A percentile compares a stretch with the other conserved stretches of the same genome.
Evolutionary conservation across 2,329 filamentous ascomycete species (phyloP).

Genomic region (Fusarium palustre): DNA sequence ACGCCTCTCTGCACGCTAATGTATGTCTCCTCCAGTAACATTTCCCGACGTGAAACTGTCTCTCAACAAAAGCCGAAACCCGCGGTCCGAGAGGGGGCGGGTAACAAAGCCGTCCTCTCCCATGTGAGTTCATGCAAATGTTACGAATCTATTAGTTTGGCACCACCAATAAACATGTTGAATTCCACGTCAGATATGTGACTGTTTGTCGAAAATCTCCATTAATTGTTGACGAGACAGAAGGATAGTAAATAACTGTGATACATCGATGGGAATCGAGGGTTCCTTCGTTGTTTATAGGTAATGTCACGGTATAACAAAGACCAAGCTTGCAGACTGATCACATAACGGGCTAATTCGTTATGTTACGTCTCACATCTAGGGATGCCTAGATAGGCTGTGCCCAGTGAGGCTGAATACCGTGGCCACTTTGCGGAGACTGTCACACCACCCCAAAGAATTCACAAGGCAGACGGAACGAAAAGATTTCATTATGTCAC

Average conservation of each 20-base stretch:
- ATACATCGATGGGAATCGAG: neutral
- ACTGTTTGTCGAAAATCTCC: rapidly evolving
- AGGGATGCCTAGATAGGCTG: neutral
- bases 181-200: neutral
- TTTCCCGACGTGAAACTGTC: neutral
- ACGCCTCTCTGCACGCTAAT: neutral
- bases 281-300: neutral
- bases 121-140: neutral
- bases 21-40: neutral
- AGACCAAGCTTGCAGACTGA: neutral
- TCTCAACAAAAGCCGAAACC: conserved; percentile 8
- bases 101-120: neutral
- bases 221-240: rapidly evolving
- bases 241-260: neutral
- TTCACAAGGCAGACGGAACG: neutral
- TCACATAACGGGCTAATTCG: neutral
- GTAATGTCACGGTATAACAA: neutral
- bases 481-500: too few relatives aligned
- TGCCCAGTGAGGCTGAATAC: neutral
- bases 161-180: neutral
- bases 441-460: neutral
- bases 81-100: conserved; percentile 21
- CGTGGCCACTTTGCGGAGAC: too few relatives aligned
- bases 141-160: neutral
- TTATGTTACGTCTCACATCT: neutral